phyloP scores from a whole-genome alignment of 495 filamentous ascomycete genomes.

The Umbilicaria muhlenbergii region DNA sequence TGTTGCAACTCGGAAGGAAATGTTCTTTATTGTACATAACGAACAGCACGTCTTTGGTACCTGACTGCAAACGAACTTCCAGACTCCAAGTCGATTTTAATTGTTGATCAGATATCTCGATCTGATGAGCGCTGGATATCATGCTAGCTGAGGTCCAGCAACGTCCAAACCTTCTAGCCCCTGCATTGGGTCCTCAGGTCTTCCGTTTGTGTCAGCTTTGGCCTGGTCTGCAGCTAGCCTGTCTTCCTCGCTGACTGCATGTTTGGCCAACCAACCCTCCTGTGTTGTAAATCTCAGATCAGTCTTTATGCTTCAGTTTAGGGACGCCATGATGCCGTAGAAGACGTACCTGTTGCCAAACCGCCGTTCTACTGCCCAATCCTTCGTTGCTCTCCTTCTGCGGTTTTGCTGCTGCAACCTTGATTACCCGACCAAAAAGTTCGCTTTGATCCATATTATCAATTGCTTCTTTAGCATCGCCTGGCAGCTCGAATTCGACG shows the following conservation, averaged over 20 bases:
- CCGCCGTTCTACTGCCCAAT: conserved; percentile 81
- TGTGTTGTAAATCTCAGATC: conserved; percentile 26
- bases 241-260: conserved; percentile 84
- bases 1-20: no score
- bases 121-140: conserved; percentile 13
- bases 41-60: no score
- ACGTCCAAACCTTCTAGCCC: conserved; percentile 86
- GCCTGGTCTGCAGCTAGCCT: conserved; percentile 45
- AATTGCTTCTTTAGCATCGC: conserved; percentile 87
- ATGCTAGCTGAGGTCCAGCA: conserved; percentile 76
- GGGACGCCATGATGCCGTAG: not conserved
- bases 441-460: conserved; percentile 98
- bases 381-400: conserved; percentile 80
- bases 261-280: conserved; percentile 86
- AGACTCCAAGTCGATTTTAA: no score
- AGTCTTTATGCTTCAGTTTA: not conserved
- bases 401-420: conserved; percentile 80
- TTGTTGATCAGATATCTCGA: no score
- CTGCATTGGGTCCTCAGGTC: conserved; percentile 80
- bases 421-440: conserved; percentile 85
- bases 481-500: conserved; percentile 77
- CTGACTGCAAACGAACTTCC: no score
- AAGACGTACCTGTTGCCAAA: conserved; percentile 85
- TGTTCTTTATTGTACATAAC: no score
- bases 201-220: conserved; percentile 29